Evolutionary conservation across 495 filamentous ascomycete genomes (phyloP), one percentile per base, ranked within the genome.

Genomic region (Penicillium coprophilum): DNA sequence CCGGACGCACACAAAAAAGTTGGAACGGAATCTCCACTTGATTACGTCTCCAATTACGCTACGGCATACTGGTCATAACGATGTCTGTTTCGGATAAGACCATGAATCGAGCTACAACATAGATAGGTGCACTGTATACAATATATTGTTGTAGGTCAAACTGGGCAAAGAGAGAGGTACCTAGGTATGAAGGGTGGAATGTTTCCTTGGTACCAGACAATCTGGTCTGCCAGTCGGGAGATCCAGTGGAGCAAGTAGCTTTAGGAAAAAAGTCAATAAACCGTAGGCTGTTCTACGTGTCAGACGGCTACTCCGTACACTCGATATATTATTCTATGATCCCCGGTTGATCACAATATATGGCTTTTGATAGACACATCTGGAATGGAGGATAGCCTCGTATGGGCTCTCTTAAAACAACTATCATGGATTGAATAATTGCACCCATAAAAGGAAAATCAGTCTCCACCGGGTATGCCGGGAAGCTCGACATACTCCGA

Each of bases 181-280:
- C n/a, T n/a, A 21, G 41, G 52, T 36, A 54, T 54, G 52, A 24
- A 54, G 52, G 52, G 43, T 27, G 52, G 52, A 54, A 54, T 54
- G 50, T 39, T 54, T 32, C 52, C 52, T 24, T 46, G 31, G 52
- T n/a, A 0, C 9, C 21, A 12, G 17, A 5, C 17, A 24, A 11
- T 31, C 15, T 40, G 49, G 49, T 36, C 20, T 38, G 4, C 34
- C 36, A 51, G 49, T 51, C 46, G 24, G 46, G 23, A 2, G 19
- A 36, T 38, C 8, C 27, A 11, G 23, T 51, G 32, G 50, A 43
- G 24, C 17, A 41, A 23, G 28, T 13, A 34, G 34, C 11, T 13
- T 52, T 43, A 43, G 50, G 51, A 28, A 44, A 46, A 53, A 45
- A 34, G 40, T 36, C 51, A 53, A 46, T 46, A 38, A 38, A 38